These are phyloP conservation scores for Debaryomyces coudertii DNA, from an alignment of 1,139 yeast genomes.

Conservation along the genomic window DNA sequence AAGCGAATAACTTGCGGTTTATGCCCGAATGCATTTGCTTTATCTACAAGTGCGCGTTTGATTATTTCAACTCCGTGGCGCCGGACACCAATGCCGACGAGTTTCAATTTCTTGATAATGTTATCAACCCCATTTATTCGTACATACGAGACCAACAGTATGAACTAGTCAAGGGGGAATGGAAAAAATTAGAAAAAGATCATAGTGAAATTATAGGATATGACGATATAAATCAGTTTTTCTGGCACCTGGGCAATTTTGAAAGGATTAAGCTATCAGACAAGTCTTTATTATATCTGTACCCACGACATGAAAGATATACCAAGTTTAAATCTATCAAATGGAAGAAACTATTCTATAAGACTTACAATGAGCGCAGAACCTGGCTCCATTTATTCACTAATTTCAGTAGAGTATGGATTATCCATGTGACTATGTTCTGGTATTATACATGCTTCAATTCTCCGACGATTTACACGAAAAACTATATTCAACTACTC, in stretches of 20 bases:
- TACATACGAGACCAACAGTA: slow-evolving; percentile 49
- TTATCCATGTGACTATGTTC: slow-evolving; percentile 58
- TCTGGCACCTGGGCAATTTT: slow-evolving; percentile 76
- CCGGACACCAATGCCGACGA: slow-evolving; percentile 6
- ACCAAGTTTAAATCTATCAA: slow-evolving; percentile 47
- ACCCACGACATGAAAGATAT: slow-evolving; percentile 51
- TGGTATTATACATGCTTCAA: slow-evolving; percentile 63
- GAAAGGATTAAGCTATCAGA: slow-evolving; percentile 47
- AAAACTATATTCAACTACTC: slow-evolving; percentile 55
- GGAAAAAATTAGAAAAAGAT: slow-evolving; percentile 59
- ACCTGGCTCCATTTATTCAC: slow-evolving; percentile 62
- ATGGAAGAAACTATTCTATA: slow-evolving; percentile 68
- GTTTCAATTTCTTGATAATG: slow-evolving; percentile 35
- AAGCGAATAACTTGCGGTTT: slow-evolving; percentile 45
- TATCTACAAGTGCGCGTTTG: slow-evolving; percentile 36
- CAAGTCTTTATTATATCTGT: slow-evolving; percentile 47
- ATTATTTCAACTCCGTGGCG: slow-evolving; percentile 18
- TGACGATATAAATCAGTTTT: slow-evolving; percentile 83
- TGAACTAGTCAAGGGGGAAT: slow-evolving; percentile 36
- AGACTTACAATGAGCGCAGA: slow-evolving; percentile 70
- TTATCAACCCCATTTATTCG: slow-evolving; percentile 51
- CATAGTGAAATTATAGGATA: slow-evolving; percentile 77
- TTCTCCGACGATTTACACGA: slow-evolving; percentile 61
- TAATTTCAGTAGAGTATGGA: slow-evolving; percentile 65
- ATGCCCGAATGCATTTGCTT: slow-evolving; percentile 49